phyloP scores from a whole-genome alignment of 768 basidiomycete species.

The Sarcomyxa edulis region DNA sequence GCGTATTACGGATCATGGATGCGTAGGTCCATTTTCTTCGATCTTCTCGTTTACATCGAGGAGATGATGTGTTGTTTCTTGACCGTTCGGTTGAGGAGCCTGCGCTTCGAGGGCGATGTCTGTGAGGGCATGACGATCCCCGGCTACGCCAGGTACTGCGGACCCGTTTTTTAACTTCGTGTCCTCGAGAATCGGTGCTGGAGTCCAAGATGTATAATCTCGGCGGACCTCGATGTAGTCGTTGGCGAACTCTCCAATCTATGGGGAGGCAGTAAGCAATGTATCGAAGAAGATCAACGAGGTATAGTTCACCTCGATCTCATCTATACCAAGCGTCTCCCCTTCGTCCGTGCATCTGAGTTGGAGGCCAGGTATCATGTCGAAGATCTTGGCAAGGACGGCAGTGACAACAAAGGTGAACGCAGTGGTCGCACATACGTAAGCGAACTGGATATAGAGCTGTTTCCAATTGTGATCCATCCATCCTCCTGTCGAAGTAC shows the following conservation, averaged over 20 bases:
- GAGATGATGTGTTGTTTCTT: too few species aligned
- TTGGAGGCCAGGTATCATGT: conserved; percentile 53
- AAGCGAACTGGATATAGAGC: conserved; percentile 72
- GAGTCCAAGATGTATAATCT: conserved; percentile 53
- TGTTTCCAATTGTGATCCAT: conserved; percentile 75
- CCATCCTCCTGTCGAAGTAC: conserved; percentile 56
- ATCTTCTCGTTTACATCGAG: too few species aligned
- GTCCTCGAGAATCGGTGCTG: conserved; percentile 26
- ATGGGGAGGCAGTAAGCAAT: background rate
- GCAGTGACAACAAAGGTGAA: conserved; percentile 65
- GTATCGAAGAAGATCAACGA: background rate
- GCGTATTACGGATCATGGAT: too few species aligned
- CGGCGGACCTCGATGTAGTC: conserved; percentile 69
- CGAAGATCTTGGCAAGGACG: conserved; percentile 48
- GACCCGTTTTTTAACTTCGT: conserved; percentile 14
- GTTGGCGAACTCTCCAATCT: conserved; percentile 68
- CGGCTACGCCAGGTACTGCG: conserved; percentile 21
- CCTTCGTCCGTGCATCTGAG: conserved; percentile 49
- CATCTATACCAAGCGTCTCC: conserved; percentile 64
- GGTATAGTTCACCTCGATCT: conserved; percentile 50
- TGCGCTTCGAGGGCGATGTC: too few species aligned
- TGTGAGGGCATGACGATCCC: conserved; percentile 32
- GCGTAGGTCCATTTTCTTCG: too few species aligned
- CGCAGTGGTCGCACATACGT: conserved; percentile 36
- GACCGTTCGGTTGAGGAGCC: too few species aligned